These are phyloP conservation scores for Barbatosphaeria neglecta DNA, from an alignment of 495 filamentous ascomycete species.

Conservation along the genomic window DNA sequence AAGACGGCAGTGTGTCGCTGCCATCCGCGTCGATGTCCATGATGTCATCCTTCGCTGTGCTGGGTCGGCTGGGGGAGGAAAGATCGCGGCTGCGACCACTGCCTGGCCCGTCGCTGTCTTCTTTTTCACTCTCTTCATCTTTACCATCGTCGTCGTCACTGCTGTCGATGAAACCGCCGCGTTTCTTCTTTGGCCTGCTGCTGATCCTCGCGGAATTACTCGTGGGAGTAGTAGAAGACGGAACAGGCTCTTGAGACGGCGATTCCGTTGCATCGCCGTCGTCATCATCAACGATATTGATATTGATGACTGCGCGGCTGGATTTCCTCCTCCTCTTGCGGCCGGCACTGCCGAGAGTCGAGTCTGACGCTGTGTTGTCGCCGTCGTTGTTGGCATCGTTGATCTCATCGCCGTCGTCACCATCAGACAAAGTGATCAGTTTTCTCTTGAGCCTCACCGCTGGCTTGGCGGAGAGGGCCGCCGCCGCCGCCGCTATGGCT, in stretches of 20 bases:
- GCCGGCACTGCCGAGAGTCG: not conserved
- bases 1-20: conserved; percentile 17
- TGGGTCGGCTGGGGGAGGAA: not conserved
- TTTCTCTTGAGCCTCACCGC: not conserved
- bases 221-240: too few relatives aligned
- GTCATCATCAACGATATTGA: too few relatives aligned
- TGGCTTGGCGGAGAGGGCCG: not conserved
- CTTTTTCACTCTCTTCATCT: conserved; percentile 7
- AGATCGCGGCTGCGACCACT: too few relatives aligned
- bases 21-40: conserved; percentile 10
- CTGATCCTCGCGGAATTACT: too few relatives aligned
- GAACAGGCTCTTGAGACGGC: not conserved
- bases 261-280: conserved; percentile 1
- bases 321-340: conserved; percentile 5
- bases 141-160: conserved; percentile 6
- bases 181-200: not conserved
- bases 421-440: not conserved
- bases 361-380: not conserved
- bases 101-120: conserved; percentile 7
- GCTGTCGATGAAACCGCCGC: not conserved
- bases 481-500: not conserved
- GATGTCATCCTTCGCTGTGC: conserved; percentile 8
- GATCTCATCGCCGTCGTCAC: not conserved
- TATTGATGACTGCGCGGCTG: too few relatives aligned
- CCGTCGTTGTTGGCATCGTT: not conserved